phyloP scores from a whole-genome alignment of 164 flowering plant species.

The Aristolochia californica region DNA sequence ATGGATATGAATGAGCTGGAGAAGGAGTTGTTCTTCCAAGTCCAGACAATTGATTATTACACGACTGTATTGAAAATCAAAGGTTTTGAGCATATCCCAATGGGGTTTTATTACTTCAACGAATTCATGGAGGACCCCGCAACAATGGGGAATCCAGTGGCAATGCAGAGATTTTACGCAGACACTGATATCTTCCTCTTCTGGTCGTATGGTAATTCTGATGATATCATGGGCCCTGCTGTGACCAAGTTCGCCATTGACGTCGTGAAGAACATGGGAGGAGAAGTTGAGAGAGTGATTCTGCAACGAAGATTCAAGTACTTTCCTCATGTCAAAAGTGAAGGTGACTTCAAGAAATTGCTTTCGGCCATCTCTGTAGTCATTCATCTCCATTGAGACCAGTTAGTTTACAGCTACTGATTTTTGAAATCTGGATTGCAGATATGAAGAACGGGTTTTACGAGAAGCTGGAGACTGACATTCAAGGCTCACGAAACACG shows the following conservation, averaged over 20 bases:
- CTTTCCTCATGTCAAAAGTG: conserved; percentile 61
- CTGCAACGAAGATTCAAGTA: conserved; percentile 63
- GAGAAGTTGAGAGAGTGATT: conserved; percentile 39
- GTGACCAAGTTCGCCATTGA: conserved; percentile 40
- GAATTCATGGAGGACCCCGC: conserved; percentile 72
- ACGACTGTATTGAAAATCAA: conserved; percentile 68
- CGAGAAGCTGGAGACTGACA: conserved; percentile 51
- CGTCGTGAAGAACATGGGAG: conserved; percentile 47
- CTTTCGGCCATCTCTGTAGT: neutral
- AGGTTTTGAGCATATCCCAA: conserved; percentile 55
- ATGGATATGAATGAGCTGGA: conserved; percentile 49
- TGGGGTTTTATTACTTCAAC: conserved; percentile 64
- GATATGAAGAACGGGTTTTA: conserved; percentile 72
- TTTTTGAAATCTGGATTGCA: conserved; percentile 10
- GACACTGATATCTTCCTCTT: conserved; percentile 60
- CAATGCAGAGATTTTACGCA: conserved; percentile 66
- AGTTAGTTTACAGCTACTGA: neutral
- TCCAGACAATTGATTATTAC: conserved; percentile 63
- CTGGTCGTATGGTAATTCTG: conserved; percentile 80
- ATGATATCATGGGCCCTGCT: conserved; percentile 30
- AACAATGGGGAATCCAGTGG: conserved; percentile 69
- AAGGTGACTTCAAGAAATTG: conserved; percentile 35
- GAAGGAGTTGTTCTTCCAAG: conserved; percentile 52
- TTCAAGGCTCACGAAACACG: conserved; percentile 59
- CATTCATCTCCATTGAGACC: neutral